Conservation (phyloP, 495 filamentous ascomycete genomes). For the Elasticomyces elasticus region DNA sequence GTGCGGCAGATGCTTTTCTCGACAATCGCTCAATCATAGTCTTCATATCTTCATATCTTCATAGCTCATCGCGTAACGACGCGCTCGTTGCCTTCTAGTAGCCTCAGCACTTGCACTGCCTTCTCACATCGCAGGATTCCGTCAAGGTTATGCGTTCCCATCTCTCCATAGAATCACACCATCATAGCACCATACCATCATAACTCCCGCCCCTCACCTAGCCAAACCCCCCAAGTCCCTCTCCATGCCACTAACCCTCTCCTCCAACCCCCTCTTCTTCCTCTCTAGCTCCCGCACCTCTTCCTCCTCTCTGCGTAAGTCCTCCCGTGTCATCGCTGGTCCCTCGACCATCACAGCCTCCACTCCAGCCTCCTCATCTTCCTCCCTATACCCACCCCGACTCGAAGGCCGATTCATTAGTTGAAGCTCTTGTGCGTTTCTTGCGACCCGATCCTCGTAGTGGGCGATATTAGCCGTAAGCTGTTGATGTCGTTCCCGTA, state of each 20-base stretch:
- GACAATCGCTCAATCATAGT: too few species aligned
- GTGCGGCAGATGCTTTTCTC: too few species aligned
- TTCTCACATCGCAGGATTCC: too few species aligned
- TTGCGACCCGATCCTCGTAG: conserved; percentile 69
- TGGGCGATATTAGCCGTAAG: conserved; percentile 63
- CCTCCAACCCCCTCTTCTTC: conserved; percentile 68
- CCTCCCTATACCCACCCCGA: conserved; percentile 30
- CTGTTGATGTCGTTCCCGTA: conserved; percentile 61
- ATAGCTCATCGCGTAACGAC: too few species aligned
- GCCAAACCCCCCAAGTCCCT: conserved; percentile 62
- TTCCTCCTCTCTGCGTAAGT: conserved; percentile 64
- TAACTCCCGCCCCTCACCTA: too few species aligned
- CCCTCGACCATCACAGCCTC: conserved; percentile 21
- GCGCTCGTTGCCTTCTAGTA: too few species aligned
- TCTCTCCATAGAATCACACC: too few species aligned
- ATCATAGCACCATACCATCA: too few species aligned
- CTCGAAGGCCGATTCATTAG: conserved; percentile 51
- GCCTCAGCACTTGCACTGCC: too few species aligned
- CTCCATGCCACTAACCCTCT: conserved; percentile 68
- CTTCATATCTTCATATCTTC: too few species aligned
- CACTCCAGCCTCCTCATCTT: conserved; percentile 33
- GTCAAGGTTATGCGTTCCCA: too few species aligned
- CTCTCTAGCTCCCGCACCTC: conserved; percentile 67
- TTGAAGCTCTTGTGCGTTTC: conserved; percentile 65
- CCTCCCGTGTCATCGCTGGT: conserved; percentile 55